phyloP scores from a whole-genome alignment of 805 yeast species.

The Pichia phayaonensis region DNA sequence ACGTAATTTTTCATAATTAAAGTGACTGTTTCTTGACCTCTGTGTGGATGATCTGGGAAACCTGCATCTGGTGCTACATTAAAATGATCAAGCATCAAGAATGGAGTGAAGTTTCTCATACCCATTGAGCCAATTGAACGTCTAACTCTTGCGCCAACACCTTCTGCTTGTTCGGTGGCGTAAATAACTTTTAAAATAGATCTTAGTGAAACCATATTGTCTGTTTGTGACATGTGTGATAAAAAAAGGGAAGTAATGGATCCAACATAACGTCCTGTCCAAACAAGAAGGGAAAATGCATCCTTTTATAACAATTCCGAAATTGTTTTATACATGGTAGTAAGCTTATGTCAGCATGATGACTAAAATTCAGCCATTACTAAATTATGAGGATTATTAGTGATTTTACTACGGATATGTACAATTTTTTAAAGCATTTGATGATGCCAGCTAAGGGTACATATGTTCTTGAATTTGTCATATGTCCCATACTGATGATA shows the following conservation, averaged over 20 bases:
- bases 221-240: neutral
- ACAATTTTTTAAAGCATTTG: too few species aligned
- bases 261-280: neutral
- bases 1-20: constrained; percentile 56
- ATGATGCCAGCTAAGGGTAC: too few species aligned
- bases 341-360: neutral
- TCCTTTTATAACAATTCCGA: neutral
- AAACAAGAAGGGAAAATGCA: neutral
- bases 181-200: constrained; percentile 41
- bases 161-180: constrained; percentile 72
- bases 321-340: neutral
- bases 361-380: neutral
- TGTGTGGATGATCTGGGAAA: constrained; percentile 78
- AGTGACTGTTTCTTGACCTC: constrained; percentile 79
- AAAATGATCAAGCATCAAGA: constrained; percentile 77
- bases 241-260: neutral
- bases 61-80: constrained; percentile 57
- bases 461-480: too few species aligned
- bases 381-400: neutral
- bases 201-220: constrained; percentile 32
- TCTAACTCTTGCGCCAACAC: constrained; percentile 82
- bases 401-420: neutral
- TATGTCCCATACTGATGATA: too few species aligned
- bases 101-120: constrained; percentile 73
- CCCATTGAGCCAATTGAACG: constrained; percentile 66